Evolutionary conservation across 1,284 basidiomycete genomes (phyloP).

Genomic region (Cutaneotrichosporon cutaneum): DNA sequence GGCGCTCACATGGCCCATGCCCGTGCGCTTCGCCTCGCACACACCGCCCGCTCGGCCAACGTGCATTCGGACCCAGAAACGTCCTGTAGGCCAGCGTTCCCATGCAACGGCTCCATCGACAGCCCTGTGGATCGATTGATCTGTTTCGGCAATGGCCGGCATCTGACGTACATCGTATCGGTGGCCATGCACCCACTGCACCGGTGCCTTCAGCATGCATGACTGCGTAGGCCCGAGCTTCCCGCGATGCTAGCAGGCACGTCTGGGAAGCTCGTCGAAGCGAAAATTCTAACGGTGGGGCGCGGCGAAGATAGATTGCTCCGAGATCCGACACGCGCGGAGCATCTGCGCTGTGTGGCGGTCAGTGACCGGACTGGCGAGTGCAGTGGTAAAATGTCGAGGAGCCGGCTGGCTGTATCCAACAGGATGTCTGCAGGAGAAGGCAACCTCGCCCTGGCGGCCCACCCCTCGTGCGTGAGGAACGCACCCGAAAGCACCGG

Average conservation of each 20-base stretch:
- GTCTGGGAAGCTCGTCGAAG: neutral
- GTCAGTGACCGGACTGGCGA: neutral
- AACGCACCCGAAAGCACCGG: neutral
- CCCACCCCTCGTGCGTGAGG: neutral
- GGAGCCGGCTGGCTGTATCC: too few relatives aligned
- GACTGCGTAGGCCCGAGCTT: neutral
- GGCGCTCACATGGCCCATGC: neutral
- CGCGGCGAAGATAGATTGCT: neutral
- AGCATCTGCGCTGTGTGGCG: neutral
- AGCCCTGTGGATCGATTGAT: too few relatives aligned
- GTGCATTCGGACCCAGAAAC: neutral
- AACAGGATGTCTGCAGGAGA: too few relatives aligned
- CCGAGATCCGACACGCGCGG: neutral
- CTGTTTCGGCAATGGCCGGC: neutral
- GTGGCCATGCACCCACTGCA: neutral
- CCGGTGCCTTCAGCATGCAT: neutral
- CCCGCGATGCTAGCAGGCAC: neutral
- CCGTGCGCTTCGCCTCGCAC: too few relatives aligned
- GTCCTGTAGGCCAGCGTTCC: neutral
- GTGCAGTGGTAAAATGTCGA: too few relatives aligned
- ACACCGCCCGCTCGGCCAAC: too few relatives aligned
- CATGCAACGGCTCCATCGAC: neutral
- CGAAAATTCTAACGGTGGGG: neutral
- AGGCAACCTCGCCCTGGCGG: too few relatives aligned
- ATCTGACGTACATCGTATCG: neutral